Evolutionary conservation across 2,329 filamentous ascomycete species (phyloP).

Genomic region (Drechmeria coniospora): DNA sequence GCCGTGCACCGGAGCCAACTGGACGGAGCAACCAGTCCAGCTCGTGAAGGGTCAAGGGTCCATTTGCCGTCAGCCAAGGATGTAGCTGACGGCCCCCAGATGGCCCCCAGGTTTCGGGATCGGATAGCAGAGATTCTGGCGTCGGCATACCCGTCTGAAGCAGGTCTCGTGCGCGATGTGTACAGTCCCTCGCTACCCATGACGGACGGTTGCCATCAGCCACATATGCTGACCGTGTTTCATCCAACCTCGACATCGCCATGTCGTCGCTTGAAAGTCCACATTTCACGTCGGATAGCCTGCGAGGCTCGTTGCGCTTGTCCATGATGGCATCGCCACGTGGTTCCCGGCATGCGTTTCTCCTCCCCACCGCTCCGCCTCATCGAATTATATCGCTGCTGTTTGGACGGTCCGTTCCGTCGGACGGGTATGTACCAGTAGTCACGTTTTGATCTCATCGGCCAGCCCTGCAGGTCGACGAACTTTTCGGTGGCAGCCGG

Average conservation of each 20-base stretch:
- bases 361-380: too few relatives aligned
- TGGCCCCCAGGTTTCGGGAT: not conserved
- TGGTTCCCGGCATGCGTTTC: too few relatives aligned
- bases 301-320: too few relatives aligned
- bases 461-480: too few relatives aligned
- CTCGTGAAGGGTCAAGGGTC: not conserved
- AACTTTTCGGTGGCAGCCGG: conserved; percentile 1
- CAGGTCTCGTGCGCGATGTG: conserved; percentile 5
- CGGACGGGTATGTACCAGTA: not conserved
- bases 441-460: not conserved
- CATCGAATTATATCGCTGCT: too few relatives aligned
- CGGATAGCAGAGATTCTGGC: not conserved
- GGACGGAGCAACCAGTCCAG: not conserved
- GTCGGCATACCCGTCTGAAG: conserved; percentile 5
- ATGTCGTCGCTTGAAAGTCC: too few relatives aligned
- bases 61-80: not conserved
- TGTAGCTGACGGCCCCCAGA: not conserved
- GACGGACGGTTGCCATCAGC: not conserved
- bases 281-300: too few relatives aligned
- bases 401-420: not conserved
- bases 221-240: not conserved
- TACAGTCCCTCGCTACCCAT: not conserved
- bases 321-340: not conserved
- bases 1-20: conserved; percentile 7
- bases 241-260: too few relatives aligned